Percentiles rank a stretch among this genome's conserved stretches.
phyloP scores from a whole-genome alignment of 352 stramenopile species.

The Phytophthora constricta region DNA sequence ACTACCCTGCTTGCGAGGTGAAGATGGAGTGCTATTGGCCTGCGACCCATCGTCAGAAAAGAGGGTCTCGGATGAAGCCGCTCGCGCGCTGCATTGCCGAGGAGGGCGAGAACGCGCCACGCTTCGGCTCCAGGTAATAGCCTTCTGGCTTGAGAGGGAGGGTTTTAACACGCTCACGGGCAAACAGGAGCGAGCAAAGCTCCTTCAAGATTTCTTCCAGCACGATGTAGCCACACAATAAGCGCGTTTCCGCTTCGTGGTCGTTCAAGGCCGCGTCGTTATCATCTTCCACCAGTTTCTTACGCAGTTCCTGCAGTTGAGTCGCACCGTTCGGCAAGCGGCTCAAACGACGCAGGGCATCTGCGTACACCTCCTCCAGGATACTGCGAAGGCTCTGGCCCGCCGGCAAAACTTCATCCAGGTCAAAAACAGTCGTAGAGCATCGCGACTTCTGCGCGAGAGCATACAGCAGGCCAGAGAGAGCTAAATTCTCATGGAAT shows the following conservation, averaged over 20 bases:
- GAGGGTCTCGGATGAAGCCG: conserved; percentile 46
- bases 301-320: conserved; percentile 59
- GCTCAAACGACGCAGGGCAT: conserved; percentile 67
- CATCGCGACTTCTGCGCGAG: conserved; percentile 72
- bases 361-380: conserved; percentile 81
- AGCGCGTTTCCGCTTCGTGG: conserved; percentile 66
- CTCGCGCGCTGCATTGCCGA: conserved; percentile 31
- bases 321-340: conserved; percentile 58
- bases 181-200: conserved; percentile 82
- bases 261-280: conserved; percentile 68
- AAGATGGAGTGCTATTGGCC: conserved; percentile 19
- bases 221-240: conserved; percentile 81
- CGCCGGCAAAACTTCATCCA: conserved; percentile 42
- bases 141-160: conserved; percentile 84
- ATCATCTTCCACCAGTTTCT: conserved; percentile 71
- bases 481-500: conserved; percentile 82
- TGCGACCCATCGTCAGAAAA: conserved; percentile 56
- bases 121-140: conserved; percentile 83
- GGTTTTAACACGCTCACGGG: conserved; percentile 71
- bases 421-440: conserved; percentile 58
- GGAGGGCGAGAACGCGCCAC: conserved; percentile 34
- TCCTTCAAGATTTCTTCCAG: conserved; percentile 89
- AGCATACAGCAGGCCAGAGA: conserved; percentile 80
- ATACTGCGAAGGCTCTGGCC: conserved; percentile 73
- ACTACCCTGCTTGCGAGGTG: conserved; percentile 39